Evolutionary conservation across 1,284 basidiomycete species (phyloP), one percentile per base, ranked within the genome.

Genomic region (Stereum hirsutum): DNA sequence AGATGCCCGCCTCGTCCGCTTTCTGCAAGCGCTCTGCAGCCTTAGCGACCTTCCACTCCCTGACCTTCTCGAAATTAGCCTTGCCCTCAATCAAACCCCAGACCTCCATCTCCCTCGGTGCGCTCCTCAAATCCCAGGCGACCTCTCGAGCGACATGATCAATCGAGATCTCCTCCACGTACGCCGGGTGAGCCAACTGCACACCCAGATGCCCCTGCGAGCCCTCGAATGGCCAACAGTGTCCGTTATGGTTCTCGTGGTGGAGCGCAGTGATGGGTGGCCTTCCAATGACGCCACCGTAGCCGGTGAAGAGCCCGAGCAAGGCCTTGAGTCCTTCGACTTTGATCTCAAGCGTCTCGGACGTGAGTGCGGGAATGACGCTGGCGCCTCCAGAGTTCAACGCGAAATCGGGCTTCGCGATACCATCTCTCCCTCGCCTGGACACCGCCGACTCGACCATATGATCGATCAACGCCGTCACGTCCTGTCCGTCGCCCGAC

Each of bases 201-300:
- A 99, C 80, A 4, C 88, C 92, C 2, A 98, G 66, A 54, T 88
- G 82, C 3, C 93, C 95, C 37, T 75, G 60, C 5, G 68, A 56
- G 0, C 93, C 93, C 2, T 64, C 66, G 63, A 98, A 91, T 2
- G 95, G 88, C 94, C 94, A 99, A 63, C 94, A 99, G 49, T 84
- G 77, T 2, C 95, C 94, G 20, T 80, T 78, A 43, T 83, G 74
- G 20, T 70, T 71, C 49, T 92, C 88, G 45, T 89, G 86, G 56
- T 93, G 84, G 15, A 98, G 67, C 1, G 89, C 91, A 0, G 79
- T 86, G 35, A 90, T 78, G 0, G 95, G 91, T 1, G 88, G 77
- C 8, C 81, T 77, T 14, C 89, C 93, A 38, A 81, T 68, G 4
- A 80, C 75, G 44, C 70, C 70, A 3, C 80, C 79, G 30, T 67